A percentile compares a stretch with the other conserved stretches of the same genome.
These are phyloP conservation scores for Rhodotorula sp. DNA, from an alignment of 1,284 basidiomycete species.

Conservation along the genomic window DNA sequence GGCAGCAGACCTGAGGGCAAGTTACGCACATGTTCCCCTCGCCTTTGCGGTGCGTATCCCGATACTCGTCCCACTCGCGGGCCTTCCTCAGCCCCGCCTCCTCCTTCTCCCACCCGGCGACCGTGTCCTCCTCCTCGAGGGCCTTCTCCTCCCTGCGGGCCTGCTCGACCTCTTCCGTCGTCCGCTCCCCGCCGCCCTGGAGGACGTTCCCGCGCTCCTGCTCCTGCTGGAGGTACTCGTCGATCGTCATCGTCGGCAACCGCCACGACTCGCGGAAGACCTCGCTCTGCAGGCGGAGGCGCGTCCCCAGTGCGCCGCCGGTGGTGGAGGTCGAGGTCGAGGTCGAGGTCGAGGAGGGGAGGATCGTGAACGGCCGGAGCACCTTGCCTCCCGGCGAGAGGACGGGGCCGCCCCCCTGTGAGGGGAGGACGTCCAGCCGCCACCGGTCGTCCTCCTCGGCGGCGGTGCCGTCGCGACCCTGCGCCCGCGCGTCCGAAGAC, in stretches of 20 bases:
- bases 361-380: conserved; percentile 82
- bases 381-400: conserved; percentile 70
- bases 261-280: conserved; percentile 86
- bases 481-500: background rate
- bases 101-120: conserved; percentile 35
- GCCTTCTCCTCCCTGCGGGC: conserved; percentile 39
- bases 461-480: conserved; percentile 44
- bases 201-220: conserved; percentile 49
- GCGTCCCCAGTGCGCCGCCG: conserved; percentile 54
- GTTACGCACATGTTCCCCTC: conserved; percentile 45
- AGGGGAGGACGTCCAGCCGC: conserved; percentile 65
- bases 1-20: background rate
- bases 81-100: conserved; percentile 37
- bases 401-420: conserved; percentile 60
- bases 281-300: conserved; percentile 69
- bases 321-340: background rate
- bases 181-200: conserved; percentile 44
- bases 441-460: conserved; percentile 62
- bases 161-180: conserved; percentile 40
- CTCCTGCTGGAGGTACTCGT: conserved; percentile 92
- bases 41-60: conserved; percentile 45
- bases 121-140: conserved; percentile 43
- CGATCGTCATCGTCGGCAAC: conserved; percentile 93
- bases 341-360: conserved; percentile 61
- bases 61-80: conserved; percentile 44